Conservation (phyloP, 345 rosid species). For the Citrus trifoliata region DNA sequence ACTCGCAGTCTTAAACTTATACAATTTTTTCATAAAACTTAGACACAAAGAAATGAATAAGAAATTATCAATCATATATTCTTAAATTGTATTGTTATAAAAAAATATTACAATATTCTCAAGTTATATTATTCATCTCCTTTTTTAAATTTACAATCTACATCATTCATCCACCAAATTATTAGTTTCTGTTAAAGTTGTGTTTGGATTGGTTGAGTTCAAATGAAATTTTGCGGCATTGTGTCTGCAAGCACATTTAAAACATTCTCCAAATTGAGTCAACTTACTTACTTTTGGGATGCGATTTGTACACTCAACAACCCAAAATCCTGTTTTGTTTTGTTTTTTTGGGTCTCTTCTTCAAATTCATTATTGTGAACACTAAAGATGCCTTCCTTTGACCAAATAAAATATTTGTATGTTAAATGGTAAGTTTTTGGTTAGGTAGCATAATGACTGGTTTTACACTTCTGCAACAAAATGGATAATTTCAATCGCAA, state of each 20-base stretch:
- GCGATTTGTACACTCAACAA: too few relatives aligned
- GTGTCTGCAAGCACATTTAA: neutral
- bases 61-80: too few relatives aligned
- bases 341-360: too few relatives aligned
- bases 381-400: neutral
- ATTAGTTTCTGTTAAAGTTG: too few relatives aligned
- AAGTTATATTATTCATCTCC: too few relatives aligned
- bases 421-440: too few relatives aligned
- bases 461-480: neutral
- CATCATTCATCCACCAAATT: too few relatives aligned
- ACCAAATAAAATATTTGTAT: neutral
- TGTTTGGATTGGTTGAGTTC: neutral
- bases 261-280: neutral
- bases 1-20: neutral
- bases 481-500: neutral
- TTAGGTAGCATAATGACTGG: neutral
- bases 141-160: too few relatives aligned
- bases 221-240: neutral
- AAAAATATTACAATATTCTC: too few relatives aligned
- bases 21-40: neutral
- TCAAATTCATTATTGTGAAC: neutral
- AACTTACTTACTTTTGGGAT: neutral
- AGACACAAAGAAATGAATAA: neutral
- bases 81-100: too few relatives aligned
- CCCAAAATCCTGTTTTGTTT: too few relatives aligned